Base-by-base conservation (phyloP, 2,329 filamentous ascomycete species). In the Nannizziopsis barbatae region DNA sequence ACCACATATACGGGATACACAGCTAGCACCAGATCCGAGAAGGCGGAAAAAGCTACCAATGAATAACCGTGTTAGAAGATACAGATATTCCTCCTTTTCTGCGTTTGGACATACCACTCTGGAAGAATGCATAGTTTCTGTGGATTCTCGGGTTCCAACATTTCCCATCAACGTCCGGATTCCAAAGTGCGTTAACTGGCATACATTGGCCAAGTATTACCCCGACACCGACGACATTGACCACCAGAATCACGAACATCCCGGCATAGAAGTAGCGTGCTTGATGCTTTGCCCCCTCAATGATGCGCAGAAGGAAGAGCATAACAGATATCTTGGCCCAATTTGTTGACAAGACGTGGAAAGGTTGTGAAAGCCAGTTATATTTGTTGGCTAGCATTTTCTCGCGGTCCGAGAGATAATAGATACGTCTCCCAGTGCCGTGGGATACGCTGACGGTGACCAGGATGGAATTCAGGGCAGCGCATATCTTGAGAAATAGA, bases 271-370 rank as follows among this genome's bases (percentile, higher is more conserved):
- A 49, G 18, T 43, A 33, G 17, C 41, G 38, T 9, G n/a, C 37
- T 14, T 45, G 39, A 10, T 39, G 40, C 14, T 49, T 52, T 18
- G 40, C 41, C 11, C 38, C 36, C 32, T 44, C 46, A 27, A 52
- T 41, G 31, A 52, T 50, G 10, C 50, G 50, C 33, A 52, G 31
- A 10, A 52, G 46, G 42, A 52, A 52, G 39, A 52, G 14, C 30
- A 35, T 45, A 30, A 52, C 30, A 22, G 50, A 52, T 10, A 52
- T 42, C 14, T 52, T 52, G 15, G 42, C 50, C 50, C 46, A 49
- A 37, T 49, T 52, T n/a, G 46, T 52, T 5, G 46, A 49, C 32
- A 44, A 39, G 15, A 52, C 46, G 30, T 49, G 47, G 18, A 52
- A 49, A 14, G 46, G 41, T 43, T 49, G 50, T 11, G 46, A 42